Percentiles rank a stretch among this genome's conserved stretches.
These are phyloP conservation scores for Mycena leptocephala DNA, from an alignment of 768 basidiomycete genomes.

Conservation along the genomic window DNA sequence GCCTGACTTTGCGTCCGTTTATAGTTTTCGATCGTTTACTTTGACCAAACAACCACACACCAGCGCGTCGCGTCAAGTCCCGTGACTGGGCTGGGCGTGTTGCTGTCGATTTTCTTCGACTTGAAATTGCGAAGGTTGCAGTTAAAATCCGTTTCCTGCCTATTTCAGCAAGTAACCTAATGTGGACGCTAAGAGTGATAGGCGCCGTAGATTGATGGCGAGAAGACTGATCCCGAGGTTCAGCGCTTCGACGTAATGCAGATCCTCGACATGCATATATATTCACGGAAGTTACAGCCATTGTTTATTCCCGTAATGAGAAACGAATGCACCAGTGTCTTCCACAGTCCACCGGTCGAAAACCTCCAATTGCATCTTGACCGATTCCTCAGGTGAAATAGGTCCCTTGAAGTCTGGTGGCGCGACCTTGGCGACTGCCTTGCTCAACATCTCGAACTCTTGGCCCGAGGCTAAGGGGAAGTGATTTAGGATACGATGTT, in stretches of 20 bases:
- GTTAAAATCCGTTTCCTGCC: neutral
- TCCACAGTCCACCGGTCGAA: slow-evolving; percentile 15
- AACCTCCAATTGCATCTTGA: slow-evolving; percentile 18
- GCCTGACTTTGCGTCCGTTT: neutral
- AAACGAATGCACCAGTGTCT: slow-evolving; percentile 23
- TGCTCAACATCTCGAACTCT: neutral
- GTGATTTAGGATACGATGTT: neutral
- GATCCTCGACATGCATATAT: too few relatives aligned
- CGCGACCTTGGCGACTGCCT: neutral
- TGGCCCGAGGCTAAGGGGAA: neutral
- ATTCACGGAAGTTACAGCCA: slow-evolving; percentile 24
- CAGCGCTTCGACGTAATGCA: too few relatives aligned
- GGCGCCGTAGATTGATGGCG: neutral
- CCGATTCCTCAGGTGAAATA: slow-evolving; percentile 24
- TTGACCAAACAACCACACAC: neutral
- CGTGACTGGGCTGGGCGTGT: neutral
- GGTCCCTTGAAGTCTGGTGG: slow-evolving; percentile 28
- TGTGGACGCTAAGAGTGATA: neutral
- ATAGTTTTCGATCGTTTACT: neutral
- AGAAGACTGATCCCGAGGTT: neutral
- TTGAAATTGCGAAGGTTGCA: too few relatives aligned
- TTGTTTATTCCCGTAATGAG: slow-evolving; percentile 29
- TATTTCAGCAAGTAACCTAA: neutral
- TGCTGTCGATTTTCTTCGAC: neutral
- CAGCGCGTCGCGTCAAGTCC: neutral